These are phyloP conservation scores for Ceriops tagal DNA, from an alignment of 345 rosid genomes.

Conservation along the genomic window DNA sequence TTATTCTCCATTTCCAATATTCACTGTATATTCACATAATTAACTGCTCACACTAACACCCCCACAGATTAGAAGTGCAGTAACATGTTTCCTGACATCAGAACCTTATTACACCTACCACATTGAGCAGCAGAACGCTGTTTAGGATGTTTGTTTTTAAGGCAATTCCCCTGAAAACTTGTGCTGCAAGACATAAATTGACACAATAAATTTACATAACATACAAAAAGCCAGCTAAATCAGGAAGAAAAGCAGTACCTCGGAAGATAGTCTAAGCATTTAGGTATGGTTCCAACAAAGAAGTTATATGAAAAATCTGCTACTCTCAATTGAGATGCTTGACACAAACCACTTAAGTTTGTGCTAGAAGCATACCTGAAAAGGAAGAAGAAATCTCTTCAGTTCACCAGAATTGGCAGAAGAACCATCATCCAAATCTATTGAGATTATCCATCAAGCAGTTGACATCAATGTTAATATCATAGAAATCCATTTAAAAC, in stretches of 20 bases:
- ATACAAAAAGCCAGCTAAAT: neutral
- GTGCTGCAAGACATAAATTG: conserved; percentile 36
- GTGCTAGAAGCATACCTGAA: conserved; percentile 63
- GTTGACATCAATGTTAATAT: no score
- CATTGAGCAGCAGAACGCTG: conserved; percentile 70
- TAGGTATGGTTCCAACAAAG: conserved; percentile 78
- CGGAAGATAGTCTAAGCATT: conserved; percentile 77
- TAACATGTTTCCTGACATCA: neutral
- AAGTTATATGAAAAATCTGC: conserved; percentile 89
- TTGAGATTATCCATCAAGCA: no score
- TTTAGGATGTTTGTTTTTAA: conserved; percentile 51
- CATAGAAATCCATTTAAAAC: no score
- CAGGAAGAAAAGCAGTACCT: conserved; percentile 39
- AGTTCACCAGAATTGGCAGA: no score
- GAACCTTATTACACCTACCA: conserved; percentile 40
- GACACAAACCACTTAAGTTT: conserved; percentile 67
- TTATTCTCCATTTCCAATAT: neutral
- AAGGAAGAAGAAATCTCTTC: neutral
- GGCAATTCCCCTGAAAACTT: conserved; percentile 94
- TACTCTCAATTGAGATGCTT: conserved; percentile 57
- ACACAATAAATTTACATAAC: conserved; percentile 10
- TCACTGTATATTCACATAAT: neutral
- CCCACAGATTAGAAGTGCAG: neutral
- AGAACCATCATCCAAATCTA: no score
- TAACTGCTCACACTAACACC: neutral